Evolutionary conservation across 495 filamentous ascomycete genomes (phyloP).

Genomic region (Xylaria sp.): DNA sequence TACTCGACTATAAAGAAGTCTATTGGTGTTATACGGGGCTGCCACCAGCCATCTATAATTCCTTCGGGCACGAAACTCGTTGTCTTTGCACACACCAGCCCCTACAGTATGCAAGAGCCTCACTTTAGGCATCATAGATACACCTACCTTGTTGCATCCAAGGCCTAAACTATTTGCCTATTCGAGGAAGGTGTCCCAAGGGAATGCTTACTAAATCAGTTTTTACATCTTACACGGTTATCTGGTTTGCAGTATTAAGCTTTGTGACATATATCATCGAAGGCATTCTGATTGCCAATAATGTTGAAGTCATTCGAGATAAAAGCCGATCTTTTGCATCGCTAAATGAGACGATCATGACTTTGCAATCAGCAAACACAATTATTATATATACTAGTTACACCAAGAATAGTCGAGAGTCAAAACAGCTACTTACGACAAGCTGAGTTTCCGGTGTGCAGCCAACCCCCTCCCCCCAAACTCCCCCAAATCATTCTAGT

Average conservation of each 20-base stretch:
- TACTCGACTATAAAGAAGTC: neutral
- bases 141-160: neutral
- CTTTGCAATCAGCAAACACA: neutral
- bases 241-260: no score
- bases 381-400: no score
- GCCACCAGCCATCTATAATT: neutral
- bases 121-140: neutral
- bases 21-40: neutral
- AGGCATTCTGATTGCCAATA: no score
- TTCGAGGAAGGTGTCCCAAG: neutral
- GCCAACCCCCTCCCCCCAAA: no score
- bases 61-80: neutral
- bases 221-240: neutral
- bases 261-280: no score
- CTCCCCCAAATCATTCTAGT: no score
- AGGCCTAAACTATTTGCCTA: neutral
- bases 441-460: no score
- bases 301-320: neutral
- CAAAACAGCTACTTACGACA: no score
- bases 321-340: no score
- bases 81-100: neutral
- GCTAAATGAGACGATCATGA: neutral
- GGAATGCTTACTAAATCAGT: neutral
- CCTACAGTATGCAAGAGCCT: neutral
- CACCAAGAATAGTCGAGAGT: no score